phyloP scores from a whole-genome alignment of 2,329 filamentous ascomycete genomes.

The Aspergillus sp. region DNA sequence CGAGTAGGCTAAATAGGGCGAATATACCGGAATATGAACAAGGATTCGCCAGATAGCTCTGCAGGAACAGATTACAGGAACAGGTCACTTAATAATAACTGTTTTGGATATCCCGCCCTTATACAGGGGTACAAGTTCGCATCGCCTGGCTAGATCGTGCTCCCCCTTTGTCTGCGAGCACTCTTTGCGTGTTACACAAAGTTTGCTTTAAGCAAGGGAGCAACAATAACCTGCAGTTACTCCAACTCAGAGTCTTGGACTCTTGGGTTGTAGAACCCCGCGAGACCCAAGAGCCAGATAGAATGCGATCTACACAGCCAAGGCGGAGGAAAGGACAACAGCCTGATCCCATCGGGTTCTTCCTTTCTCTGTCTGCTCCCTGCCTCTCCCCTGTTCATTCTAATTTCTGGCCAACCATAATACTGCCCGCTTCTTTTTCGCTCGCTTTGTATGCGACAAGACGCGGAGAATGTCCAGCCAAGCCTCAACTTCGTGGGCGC shows the following conservation, averaged over 20 bases:
- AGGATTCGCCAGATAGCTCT: background rate
- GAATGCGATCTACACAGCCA: constrained; percentile 9
- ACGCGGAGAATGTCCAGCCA: background rate
- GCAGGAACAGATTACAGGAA: background rate
- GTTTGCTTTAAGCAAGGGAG: too few species aligned
- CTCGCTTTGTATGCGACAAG: background rate
- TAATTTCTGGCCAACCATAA: background rate
- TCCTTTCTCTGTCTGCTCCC: too few species aligned
- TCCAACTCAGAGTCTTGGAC: too few species aligned
- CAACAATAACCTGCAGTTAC: too few species aligned
- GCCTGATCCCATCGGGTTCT: background rate
- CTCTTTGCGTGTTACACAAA: too few species aligned
- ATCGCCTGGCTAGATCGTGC: too few species aligned
- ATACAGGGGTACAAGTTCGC: background rate
- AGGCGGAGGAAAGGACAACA: background rate
- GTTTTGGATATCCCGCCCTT: background rate
- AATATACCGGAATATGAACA: background rate
- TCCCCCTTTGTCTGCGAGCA: too few species aligned
- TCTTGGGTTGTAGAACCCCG: constrained; percentile 5
- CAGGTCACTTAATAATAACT: background rate
- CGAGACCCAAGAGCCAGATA: background rate
- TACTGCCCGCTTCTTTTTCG: background rate
- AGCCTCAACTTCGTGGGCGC: background rate
- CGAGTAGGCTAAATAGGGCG: background rate
- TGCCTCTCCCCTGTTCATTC: background rate